These are phyloP conservation scores for Pseudodiploospora longispora DNA, from an alignment of 2,329 filamentous ascomycete genomes.

Conservation along the genomic window DNA sequence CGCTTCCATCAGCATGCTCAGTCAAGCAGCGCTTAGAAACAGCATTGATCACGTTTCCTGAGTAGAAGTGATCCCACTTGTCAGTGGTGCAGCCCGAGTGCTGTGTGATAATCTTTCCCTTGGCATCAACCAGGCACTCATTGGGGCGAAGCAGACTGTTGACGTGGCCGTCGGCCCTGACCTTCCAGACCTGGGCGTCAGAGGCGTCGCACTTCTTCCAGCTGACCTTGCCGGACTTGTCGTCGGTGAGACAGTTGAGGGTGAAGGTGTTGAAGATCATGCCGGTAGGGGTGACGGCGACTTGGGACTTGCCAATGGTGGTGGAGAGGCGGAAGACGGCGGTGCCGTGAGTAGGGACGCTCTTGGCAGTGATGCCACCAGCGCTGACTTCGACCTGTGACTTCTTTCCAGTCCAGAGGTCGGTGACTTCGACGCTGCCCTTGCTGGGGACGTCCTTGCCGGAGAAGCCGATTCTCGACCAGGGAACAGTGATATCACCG, in stretches of 20 bases:
- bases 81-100: conserved; percentile 17
- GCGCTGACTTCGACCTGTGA: conserved; percentile 13
- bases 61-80: conserved; percentile 34
- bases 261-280: conserved; percentile 42
- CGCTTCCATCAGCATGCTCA: conserved; percentile 20
- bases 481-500: conserved; percentile 21
- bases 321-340: conserved; percentile 33
- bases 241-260: conserved; percentile 32
- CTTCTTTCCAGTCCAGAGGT: conserved; percentile 34
- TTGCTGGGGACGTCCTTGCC: conserved; percentile 15
- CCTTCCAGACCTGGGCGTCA: conserved; percentile 35
- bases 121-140: conserved; percentile 23
- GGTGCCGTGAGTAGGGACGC: conserved; percentile 30
- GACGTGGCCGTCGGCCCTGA: conserved; percentile 23
- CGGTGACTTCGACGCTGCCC: conserved; percentile 24
- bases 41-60: conserved; percentile 33
- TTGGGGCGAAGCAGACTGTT: conserved; percentile 26
- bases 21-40: conserved; percentile 28
- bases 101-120: conserved; percentile 10
- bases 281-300: conserved; percentile 31
- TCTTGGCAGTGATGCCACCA: conserved; percentile 16
- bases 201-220: conserved; percentile 30
- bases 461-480: conserved; percentile 29
- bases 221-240: conserved; percentile 15
- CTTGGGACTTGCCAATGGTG: conserved; percentile 8